phyloP scores from a whole-genome alignment of 768 basidiomycete genomes.

The Mycena galopus region DNA sequence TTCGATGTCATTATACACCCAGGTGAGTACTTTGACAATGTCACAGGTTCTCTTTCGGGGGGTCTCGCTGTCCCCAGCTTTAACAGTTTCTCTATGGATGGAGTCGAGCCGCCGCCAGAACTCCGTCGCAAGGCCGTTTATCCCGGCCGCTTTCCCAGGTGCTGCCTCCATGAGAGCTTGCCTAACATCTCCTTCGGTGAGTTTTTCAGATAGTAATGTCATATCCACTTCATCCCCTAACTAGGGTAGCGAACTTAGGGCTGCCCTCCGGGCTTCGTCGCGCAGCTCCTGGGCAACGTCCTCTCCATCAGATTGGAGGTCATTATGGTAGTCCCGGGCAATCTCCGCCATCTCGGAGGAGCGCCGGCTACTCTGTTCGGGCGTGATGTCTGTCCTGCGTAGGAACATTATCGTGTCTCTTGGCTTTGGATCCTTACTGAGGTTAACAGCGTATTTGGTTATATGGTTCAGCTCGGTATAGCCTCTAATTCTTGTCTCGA shows the following conservation, averaged over 20 bases:
- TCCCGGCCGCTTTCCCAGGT: not conserved
- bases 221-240: not conserved
- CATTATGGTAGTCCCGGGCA: not conserved
- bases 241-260: not conserved
- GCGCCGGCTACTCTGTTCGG: not conserved
- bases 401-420: slow-evolving; percentile 1
- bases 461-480: slow-evolving; percentile 5
- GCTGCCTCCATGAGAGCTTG: not conserved
- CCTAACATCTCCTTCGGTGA: not conserved
- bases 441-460: not conserved
- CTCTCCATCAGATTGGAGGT: not conserved
- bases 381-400: no score
- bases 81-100: not conserved
- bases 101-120: not conserved
- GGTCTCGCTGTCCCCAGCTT: no score
- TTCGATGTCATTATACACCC: not conserved
- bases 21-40: slow-evolving; percentile 15
- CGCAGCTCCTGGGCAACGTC: not conserved
- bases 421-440: not conserved
- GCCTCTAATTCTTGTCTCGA: not conserved
- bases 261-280: not conserved
- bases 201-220: not conserved
- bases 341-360: slow-evolving; percentile 3
- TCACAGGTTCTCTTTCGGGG: no score
- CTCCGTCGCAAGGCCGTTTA: not conserved